Conservation (phyloP, 1,139 yeast species). For the Candida sp. region DNA sequence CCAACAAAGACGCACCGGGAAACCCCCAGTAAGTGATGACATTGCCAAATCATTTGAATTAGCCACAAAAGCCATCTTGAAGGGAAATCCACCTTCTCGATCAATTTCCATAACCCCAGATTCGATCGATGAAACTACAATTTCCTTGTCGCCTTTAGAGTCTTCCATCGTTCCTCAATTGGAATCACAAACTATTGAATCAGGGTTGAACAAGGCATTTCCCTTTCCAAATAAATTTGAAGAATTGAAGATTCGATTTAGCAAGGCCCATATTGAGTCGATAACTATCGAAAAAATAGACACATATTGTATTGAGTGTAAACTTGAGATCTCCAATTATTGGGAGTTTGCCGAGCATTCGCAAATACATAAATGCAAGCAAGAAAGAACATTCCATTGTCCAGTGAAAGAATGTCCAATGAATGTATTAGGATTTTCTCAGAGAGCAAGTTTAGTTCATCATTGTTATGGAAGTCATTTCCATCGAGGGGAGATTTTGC, state of each 20-base stretch:
- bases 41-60: constrained; percentile 1
- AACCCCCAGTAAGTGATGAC: neutral
- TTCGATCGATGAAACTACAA: neutral
- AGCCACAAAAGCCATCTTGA: constrained; percentile 1
- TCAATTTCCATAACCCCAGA: neutral
- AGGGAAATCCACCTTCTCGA: neutral
- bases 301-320: neutral
- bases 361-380: neutral
- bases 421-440: constrained; percentile 54
- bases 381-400: constrained; percentile 23
- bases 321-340: neutral
- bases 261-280: neutral
- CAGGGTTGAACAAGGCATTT: neutral
- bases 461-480: constrained; percentile 56
- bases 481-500: constrained; percentile 11
- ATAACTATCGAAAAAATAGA: constrained; percentile 1
- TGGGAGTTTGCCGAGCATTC: constrained; percentile 1
- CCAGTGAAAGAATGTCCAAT: constrained; percentile 57
- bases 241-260: neutral
- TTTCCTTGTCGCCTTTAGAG: neutral
- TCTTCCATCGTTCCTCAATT: neutral
- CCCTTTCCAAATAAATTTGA: neutral
- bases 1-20: constrained; percentile 1
- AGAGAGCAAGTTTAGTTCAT: constrained; percentile 55
- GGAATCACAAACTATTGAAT: neutral